Conservation (phyloP, 2,329 filamentous ascomycete genomes). For the Botrytis cinerea region DNA sequence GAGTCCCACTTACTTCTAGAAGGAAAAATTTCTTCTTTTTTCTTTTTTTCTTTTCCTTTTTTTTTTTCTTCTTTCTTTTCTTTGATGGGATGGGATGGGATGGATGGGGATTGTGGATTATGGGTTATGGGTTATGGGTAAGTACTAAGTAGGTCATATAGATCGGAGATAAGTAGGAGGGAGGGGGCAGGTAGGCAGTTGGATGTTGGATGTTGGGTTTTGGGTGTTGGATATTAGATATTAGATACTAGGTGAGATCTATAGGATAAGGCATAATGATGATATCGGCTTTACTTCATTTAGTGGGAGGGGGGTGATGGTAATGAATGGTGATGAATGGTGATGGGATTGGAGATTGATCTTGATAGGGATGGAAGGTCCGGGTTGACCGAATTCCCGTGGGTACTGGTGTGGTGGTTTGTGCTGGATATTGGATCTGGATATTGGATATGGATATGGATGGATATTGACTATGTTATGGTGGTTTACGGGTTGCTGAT, state of each 20-base stretch:
- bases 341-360: background rate
- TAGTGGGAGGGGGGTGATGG: too few relatives aligned
- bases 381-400: background rate
- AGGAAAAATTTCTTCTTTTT: background rate
- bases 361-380: background rate
- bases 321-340: too few relatives aligned
- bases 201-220: background rate
- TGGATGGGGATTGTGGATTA: background rate
- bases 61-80: too few relatives aligned
- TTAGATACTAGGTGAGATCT: background rate
- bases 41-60: background rate
- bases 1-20: background rate
- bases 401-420: too few relatives aligned
- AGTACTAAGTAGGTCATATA: background rate
- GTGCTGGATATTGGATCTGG: too few relatives aligned
- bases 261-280: background rate
- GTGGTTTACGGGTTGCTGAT: background rate
- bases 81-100: too few relatives aligned
- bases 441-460: too few relatives aligned
- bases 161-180: background rate
- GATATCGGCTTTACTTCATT: background rate
- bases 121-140: too few relatives aligned
- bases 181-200: background rate
- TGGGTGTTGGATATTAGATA: too few relatives aligned
- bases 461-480: background rate